Conservation (phyloP, 108 stramenopile species). For the Mayamaea pseudoterrestris region DNA sequence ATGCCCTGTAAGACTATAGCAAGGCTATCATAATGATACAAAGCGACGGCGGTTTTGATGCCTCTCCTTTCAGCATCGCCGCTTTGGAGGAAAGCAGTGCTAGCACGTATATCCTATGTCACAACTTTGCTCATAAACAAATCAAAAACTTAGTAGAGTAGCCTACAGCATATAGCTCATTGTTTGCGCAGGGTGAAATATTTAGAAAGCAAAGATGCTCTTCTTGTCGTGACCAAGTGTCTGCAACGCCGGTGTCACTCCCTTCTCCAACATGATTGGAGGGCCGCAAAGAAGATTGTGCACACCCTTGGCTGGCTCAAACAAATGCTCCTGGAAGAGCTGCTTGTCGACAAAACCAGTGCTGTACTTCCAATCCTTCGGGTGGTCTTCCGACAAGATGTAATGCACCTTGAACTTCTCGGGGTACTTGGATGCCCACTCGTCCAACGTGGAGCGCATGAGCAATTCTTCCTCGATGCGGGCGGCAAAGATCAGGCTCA, state of each 20-base stretch:
- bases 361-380: constrained; percentile 67
- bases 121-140: no score
- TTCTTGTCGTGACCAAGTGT: constrained; percentile 50
- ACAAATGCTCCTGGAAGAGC: constrained; percentile 69
- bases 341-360: constrained; percentile 84
- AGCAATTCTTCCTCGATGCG: constrained; percentile 92
- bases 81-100: no score
- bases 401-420: constrained; percentile 88
- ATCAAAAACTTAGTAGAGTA: no score
- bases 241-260: constrained; percentile 63
- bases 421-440: constrained; percentile 68
- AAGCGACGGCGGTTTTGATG: no score
- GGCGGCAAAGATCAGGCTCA: constrained; percentile 87
- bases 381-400: constrained; percentile 72
- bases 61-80: no score
- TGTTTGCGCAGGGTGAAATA: no score
- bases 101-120: no score
- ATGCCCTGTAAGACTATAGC: no score
- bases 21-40: no score
- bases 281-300: constrained; percentile 96
- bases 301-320: constrained; percentile 42
- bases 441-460: constrained; percentile 80
- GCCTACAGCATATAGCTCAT: no score
- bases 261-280: constrained; percentile 91
- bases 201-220: constrained; percentile 65